Evolutionary conservation across 1,139 yeast species (phyloP).

Genomic region (Yamadazyma mexicana): DNA sequence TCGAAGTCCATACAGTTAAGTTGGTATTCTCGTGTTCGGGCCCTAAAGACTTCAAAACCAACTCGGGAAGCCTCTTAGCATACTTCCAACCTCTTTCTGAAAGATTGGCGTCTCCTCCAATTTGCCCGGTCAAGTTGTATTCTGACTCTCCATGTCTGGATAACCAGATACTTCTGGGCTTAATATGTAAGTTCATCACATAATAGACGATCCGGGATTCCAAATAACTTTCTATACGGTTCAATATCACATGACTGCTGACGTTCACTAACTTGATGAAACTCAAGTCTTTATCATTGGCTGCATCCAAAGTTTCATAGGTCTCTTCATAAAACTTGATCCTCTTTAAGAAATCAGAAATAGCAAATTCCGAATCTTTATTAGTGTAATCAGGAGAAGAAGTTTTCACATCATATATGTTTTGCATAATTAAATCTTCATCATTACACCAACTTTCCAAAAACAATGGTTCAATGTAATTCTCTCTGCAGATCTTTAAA

Average conservation of each 20-base stretch:
- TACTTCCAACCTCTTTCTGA: constrained; percentile 85
- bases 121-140: constrained; percentile 88
- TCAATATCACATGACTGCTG: constrained; percentile 82
- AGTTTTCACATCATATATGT: constrained; percentile 81
- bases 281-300: constrained; percentile 63
- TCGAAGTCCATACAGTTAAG: constrained; percentile 95
- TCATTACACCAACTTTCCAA: constrained; percentile 92
- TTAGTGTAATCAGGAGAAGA: constrained; percentile 86
- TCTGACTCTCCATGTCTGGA: constrained; percentile 95
- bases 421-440: constrained; percentile 70
- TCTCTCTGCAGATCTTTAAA: constrained; percentile 59
- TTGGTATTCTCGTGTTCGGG: constrained; percentile 60
- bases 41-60: constrained; percentile 74
- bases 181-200: constrained; percentile 91
- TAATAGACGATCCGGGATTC: constrained; percentile 93
- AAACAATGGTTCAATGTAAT: constrained; percentile 83
- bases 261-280: constrained; percentile 87
- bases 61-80: constrained; percentile 77
- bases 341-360: constrained; percentile 68
- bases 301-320: constrained; percentile 70
- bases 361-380: constrained; percentile 69
- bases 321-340: constrained; percentile 70
- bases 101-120: constrained; percentile 92
- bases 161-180: constrained; percentile 88
- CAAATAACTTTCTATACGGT: constrained; percentile 82